Conservation (phyloP, 257 asterid genomes). For the Solanum megistacrolobum region DNA sequence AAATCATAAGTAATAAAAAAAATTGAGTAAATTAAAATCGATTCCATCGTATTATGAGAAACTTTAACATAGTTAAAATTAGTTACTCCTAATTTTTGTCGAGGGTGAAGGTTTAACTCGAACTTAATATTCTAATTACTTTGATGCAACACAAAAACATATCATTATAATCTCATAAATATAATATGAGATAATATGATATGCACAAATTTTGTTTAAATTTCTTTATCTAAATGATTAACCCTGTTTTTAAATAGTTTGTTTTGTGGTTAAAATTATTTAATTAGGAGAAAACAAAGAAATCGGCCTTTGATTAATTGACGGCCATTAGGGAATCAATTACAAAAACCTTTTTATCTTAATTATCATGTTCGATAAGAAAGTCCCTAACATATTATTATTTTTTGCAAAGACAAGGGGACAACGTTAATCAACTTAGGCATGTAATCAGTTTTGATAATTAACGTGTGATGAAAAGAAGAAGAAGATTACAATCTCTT, state of each 20-base stretch:
- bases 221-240: background rate
- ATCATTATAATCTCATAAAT: background rate
- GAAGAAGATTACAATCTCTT: background rate
- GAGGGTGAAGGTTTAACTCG: background rate
- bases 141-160: background rate
- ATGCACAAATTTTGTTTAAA: background rate
- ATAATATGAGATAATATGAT: background rate
- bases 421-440: background rate
- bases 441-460: background rate
- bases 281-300: background rate
- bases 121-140: background rate
- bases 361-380: conserved; percentile 2
- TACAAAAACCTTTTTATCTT: conserved; percentile 16
- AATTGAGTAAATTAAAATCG: background rate
- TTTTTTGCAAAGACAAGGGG: background rate
- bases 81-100: background rate
- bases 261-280: background rate
- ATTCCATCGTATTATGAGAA: background rate
- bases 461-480: background rate
- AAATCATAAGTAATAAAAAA: too few species aligned
- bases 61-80: background rate
- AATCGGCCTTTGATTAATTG: background rate
- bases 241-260: background rate
- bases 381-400: background rate
- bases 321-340: background rate